phyloP scores from a whole-genome alignment of 345 rosid species.

The Rhizophora mangle region DNA sequence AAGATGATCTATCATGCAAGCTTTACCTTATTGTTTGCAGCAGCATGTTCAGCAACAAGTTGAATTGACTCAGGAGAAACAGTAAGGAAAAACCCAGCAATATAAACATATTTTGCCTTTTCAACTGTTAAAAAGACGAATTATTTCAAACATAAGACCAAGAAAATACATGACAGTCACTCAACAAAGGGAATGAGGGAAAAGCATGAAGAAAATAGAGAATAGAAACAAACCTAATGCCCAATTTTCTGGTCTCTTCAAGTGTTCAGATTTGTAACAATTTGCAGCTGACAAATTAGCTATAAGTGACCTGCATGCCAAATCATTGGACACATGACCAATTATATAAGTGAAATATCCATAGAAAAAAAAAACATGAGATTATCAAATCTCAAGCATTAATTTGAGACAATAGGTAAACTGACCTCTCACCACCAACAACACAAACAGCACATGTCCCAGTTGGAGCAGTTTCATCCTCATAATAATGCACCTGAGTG shows the following conservation, averaged over 20 bases:
- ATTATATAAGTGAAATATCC: background rate
- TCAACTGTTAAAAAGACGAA: constrained; percentile 50
- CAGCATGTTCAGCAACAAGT: constrained; percentile 87
- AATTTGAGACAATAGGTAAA: background rate
- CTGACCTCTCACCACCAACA: constrained; percentile 91
- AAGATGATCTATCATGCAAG: background rate
- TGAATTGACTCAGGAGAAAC: constrained; percentile 88
- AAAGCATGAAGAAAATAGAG: too few species aligned
- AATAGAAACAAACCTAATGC: constrained; percentile 47
- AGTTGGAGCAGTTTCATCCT: constrained; percentile 74
- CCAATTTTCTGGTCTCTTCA: constrained; percentile 93
- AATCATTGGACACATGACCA: background rate
- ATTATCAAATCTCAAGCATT: background rate
- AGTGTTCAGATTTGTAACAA: constrained; percentile 83
- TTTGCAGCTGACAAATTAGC: constrained; percentile 93
- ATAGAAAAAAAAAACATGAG: background rate
- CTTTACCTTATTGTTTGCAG: constrained; percentile 80
- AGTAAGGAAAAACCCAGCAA: constrained; percentile 92
- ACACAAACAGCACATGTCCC: constrained; percentile 97
- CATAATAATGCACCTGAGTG: constrained; percentile 67
- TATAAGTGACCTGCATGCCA: constrained; percentile 50
- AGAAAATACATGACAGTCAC: too few species aligned
- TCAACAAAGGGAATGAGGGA: too few species aligned
- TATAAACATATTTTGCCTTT: constrained; percentile 77
- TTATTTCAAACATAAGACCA: background rate